A percentile compares a stretch with the other conserved stretches of the same genome.
phyloP scores from a whole-genome alignment of 495 filamentous ascomycete genomes.

The Tuber indicum region DNA sequence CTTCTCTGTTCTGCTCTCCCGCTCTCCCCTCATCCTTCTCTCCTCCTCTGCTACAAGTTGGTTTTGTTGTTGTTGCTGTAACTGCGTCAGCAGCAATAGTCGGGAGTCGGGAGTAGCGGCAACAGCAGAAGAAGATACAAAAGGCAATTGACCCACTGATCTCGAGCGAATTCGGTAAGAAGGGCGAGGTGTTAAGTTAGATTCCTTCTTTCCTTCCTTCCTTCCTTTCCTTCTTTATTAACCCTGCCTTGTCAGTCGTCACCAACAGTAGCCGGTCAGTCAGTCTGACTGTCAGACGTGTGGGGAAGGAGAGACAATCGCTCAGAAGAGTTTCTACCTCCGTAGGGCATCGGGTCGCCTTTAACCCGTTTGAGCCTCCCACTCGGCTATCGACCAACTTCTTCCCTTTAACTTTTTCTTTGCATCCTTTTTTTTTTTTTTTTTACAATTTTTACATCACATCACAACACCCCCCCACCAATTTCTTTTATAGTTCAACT shows the following conservation, averaged over 20 bases:
- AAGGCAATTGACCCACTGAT: neutral
- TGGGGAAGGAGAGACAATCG: neutral
- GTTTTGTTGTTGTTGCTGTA: neutral
- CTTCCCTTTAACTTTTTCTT: neutral
- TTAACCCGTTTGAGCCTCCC: neutral
- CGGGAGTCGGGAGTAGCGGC: neutral
- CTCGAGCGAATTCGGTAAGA: constrained; percentile 1
- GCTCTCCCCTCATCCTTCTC: neutral
- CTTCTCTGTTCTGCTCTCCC: neutral
- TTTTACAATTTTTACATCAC: neutral
- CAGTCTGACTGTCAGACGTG: neutral
- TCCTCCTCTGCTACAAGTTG: neutral
- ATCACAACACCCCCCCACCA: neutral
- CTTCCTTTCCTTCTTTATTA: neutral
- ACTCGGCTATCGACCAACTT: neutral
- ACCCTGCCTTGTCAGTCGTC: neutral
- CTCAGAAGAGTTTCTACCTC: neutral
- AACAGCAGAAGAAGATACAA: neutral
- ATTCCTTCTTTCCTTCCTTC: neutral
- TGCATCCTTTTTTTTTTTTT: neutral
- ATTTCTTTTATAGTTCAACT: neutral
- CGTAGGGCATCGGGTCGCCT: neutral
- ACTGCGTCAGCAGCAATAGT: neutral
- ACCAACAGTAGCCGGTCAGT: neutral
- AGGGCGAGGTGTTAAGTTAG: neutral